Evolutionary conservation across 257 asterid genomes (phyloP), one percentile per base, ranked within the genome.

Genomic region (Capsicum pubescens): DNA sequence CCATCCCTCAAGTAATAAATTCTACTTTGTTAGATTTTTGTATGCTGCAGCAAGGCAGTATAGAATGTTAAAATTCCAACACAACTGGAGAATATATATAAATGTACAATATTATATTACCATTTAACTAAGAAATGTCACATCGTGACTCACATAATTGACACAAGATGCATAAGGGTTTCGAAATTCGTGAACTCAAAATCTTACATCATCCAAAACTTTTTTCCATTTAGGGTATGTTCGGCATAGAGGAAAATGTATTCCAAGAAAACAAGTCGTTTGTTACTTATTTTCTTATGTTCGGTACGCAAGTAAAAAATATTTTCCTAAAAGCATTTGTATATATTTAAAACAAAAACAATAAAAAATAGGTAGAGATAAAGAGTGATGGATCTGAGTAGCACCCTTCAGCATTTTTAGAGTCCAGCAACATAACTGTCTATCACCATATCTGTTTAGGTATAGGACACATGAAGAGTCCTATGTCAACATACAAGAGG

Each of bases 1-100:
- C 46, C 57, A 10, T 64, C 32, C 77, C 84, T n/a, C 54, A 64
- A 54, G 89, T 86, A 21, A 10, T 44, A n/a, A 19, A 9, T 70
- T 21, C n/a, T 81, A 7, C 39, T 15, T 17, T 36, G 7, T 10
- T 36, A 17, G 16, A 39, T 32, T 19, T 9, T 19, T 46, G 32
- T 44, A 21, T 72, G 59, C 70, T 55, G 83, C 67, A 36, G 32
- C 67, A 79, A 32, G n/a, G 48, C 57, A 12, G 26, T 16, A 21
- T 44, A 5, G 50, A 46, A n/a, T 48, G 48, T 76, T 21, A 54
- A 76, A 52, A 35, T 4, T 76, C 81, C 8, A 13, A 2, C 21
- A 76, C 44, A 76, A 50, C 81, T 16, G n/a, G 17, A 59, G 7
- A 32, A 26, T 26, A 26, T 26, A 26, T 13, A 79, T 36, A 46